Base-by-base conservation (phyloP, 495 filamentous ascomycete species). In the Talaromyces stipitatus region DNA sequence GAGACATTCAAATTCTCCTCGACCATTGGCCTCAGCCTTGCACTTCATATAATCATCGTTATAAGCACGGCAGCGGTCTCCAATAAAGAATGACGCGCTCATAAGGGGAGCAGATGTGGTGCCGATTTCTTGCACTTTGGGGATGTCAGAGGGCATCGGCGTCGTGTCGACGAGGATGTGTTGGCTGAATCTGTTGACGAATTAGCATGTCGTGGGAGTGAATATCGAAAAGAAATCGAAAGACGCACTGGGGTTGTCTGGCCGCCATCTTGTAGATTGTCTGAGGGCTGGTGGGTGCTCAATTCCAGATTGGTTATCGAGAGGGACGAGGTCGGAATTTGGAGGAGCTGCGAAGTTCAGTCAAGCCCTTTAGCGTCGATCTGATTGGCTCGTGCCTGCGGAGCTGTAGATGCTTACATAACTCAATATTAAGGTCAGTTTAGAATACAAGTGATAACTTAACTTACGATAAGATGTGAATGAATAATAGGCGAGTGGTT, bases 41-140 rank as follows among this genome's bases (percentile, higher is more conserved):
- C 94, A 99, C 75, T 94, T 85, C 91, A 99, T 97, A 74, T 84
- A 99, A 75, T 99, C 94, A 77, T 99, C 94, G 74, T 97, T 98
- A 78, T 90, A 99, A 48, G 88, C 78, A 66, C 82, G 85, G 84
- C 94, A 99, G 64, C 92, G 85, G 59, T 90, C 91, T 48, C 94
- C 94, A 70, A 99, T 99, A 69, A 97, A 97, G 81, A 85, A 99
- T n/a, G 90, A 83, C 16, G 94, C 95, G 60, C 88, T 92, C 30
- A 91, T 74, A 23, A 99, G 79, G 36, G 94, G 95, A 16, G 92
- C 95, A 43, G 91, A 96, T 59, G 85, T 94, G 50, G 89, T 81
- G 54, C 94, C 94, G 63, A 97, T 82, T 71, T 99, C 94, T 60
- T 88, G 78, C 61, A 99, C 94, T 61, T 85, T 82, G 68, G 94